Evolutionary conservation across 2,329 filamentous ascomycete genomes (phyloP).

Genomic region (Aspergillus fumigatus): DNA sequence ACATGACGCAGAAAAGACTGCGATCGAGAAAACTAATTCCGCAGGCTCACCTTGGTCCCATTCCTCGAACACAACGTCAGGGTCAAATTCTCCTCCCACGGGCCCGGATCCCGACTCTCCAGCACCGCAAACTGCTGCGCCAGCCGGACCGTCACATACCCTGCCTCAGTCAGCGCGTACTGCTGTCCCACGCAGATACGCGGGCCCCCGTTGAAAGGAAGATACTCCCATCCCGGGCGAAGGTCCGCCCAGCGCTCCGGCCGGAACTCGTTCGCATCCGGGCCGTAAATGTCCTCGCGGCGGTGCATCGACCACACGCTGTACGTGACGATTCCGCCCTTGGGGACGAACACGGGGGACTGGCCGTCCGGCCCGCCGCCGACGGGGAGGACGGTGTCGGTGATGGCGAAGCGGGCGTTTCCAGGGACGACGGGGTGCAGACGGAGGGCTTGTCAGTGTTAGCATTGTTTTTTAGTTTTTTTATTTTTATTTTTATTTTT

Average conservation of each 20-base stretch:
- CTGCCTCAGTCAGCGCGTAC: slow-evolving; percentile 26
- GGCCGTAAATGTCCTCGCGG: slow-evolving; percentile 43
- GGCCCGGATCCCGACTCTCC: slow-evolving; percentile 15
- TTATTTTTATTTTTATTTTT: too few relatives aligned
- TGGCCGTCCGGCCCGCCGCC: slow-evolving; percentile 56
- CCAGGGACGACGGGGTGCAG: slow-evolving; percentile 36
- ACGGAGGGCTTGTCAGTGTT: slow-evolving; percentile 23
- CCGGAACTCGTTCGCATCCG: slow-evolving; percentile 38
- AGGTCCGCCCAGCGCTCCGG: slow-evolving; percentile 43
- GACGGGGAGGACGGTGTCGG: slow-evolving; percentile 30
- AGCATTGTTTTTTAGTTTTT: too few relatives aligned
- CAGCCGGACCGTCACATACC: slow-evolving; percentile 21
- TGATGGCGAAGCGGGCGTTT: slow-evolving; percentile 29
- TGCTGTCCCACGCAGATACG: slow-evolving; percentile 25
- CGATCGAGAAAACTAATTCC: neutral
- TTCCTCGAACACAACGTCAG: slow-evolving; percentile 2
- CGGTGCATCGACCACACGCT: slow-evolving; percentile 66
- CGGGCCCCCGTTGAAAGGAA: slow-evolving; percentile 24
- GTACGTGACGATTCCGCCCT: slow-evolving; percentile 61
- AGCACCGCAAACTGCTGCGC: slow-evolving; percentile 22
- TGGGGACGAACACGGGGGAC: slow-evolving; percentile 58
- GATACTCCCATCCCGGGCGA: slow-evolving; percentile 19
- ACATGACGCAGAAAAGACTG: too few relatives aligned
- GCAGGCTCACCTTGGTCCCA: neutral
- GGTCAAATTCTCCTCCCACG: slow-evolving; percentile 12